Percentiles rank a stretch among this genome's conserved stretches.
Evolutionary conservation across 2,329 filamentous ascomycete genomes (phyloP).

Genomic region (Trichoderma brevicompactum): DNA sequence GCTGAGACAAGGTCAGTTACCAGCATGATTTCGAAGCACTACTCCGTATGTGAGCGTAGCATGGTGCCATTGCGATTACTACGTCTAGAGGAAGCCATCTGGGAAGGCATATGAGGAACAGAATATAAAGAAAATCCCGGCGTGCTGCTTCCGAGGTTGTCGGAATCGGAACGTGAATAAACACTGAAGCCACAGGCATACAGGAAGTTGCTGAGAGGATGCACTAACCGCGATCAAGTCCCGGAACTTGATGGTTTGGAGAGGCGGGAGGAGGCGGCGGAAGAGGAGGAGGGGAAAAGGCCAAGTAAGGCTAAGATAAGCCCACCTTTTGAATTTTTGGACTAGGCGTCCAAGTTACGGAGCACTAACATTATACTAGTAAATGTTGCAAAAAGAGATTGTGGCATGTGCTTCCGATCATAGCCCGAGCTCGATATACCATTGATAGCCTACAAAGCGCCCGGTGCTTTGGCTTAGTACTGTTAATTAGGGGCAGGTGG

Average conservation of each 20-base stretch:
- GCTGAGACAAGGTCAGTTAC: neutral
- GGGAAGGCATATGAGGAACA: neutral
- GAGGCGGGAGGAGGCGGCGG: neutral
- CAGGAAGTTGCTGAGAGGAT: too few species aligned
- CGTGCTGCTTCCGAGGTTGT: neutral
- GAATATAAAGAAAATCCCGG: neutral
- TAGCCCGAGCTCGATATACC: slow-evolving; percentile 2
- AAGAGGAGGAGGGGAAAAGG: neutral
- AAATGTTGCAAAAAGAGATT: neutral
- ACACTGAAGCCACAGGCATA: neutral
- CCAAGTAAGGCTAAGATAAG: slow-evolving; percentile 16
- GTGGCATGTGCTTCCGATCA: slow-evolving; percentile 11
- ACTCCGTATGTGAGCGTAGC: neutral
- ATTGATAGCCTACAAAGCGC: neutral
- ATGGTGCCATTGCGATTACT: neutral
- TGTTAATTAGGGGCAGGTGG: too few species aligned
- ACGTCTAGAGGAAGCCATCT: neutral
- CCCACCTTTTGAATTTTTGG: slow-evolving; percentile 1
- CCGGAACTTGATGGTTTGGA: neutral
- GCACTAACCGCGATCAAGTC: slow-evolving; percentile 20
- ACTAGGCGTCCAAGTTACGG: neutral
- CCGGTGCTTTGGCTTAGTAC: too few species aligned
- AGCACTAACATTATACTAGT: neutral
- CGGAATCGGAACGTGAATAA: slow-evolving; percentile 1
- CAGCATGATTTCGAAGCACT: too few species aligned